These are phyloP conservation scores for Datisca glomerata DNA, from an alignment of 306 rosid genomes.

Conservation along the genomic window DNA sequence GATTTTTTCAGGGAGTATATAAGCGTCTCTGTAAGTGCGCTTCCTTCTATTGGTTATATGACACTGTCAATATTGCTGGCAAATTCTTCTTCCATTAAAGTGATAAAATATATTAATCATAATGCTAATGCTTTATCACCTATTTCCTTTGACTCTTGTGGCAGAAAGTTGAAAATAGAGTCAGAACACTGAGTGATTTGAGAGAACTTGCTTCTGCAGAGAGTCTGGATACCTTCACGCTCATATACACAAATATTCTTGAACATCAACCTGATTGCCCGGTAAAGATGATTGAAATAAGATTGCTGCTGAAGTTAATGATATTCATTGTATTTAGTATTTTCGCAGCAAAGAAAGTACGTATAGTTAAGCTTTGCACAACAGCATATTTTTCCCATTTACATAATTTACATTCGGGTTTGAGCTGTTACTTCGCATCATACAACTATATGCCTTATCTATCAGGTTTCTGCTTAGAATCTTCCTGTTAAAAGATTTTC, in stretches of 20 bases:
- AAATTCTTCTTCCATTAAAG: background rate
- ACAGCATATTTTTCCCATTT: no score
- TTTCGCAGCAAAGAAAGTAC: background rate
- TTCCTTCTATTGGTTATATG: constrained; percentile 1
- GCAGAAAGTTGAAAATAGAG: constrained; percentile 88
- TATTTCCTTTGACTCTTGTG: constrained; percentile 16
- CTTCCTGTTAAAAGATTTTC: constrained; percentile 6
- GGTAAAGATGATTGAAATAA: constrained; percentile 34
- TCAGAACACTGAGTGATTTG: constrained; percentile 64
- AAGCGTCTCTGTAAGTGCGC: constrained; percentile 63
- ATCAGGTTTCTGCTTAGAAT: constrained; percentile 7
- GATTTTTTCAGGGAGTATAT: constrained; percentile 92
- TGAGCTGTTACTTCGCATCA: background rate
- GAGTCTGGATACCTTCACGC: constrained; percentile 83
- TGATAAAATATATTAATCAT: background rate
- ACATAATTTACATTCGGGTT: background rate
- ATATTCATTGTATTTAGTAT: background rate
- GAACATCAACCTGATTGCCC: constrained; percentile 99
- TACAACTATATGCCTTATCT: background rate
- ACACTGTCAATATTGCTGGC: no score
- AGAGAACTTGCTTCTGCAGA: constrained; percentile 98
- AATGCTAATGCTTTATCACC: constrained; percentile 9
- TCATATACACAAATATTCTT: constrained; percentile 83
- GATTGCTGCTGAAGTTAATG: background rate
- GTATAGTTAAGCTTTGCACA: background rate